Conservation (phyloP, 148 eudicot genomes). For the Linanthus parryae region DNA sequence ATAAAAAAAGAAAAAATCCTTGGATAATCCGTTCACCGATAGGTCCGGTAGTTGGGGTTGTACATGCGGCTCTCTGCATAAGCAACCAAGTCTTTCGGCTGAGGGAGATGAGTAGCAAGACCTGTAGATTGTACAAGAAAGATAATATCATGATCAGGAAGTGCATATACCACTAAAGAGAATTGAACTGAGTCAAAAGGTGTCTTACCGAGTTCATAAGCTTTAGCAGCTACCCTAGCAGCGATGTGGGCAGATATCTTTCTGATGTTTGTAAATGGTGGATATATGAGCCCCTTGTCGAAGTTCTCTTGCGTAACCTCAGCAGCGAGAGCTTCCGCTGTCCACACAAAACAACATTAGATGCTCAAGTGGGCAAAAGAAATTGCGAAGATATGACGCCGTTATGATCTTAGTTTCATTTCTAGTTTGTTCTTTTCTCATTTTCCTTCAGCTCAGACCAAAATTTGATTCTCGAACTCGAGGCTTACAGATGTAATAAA, state of each 20-base stretch:
- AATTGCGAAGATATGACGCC: no score
- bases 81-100: constrained; percentile 48
- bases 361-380: no score
- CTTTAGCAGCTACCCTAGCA: constrained; percentile 17
- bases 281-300: constrained; percentile 12
- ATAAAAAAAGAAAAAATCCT: not conserved
- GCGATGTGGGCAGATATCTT: constrained; percentile 17
- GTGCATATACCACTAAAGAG: no score
- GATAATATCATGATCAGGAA: not conserved
- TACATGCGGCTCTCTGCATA: constrained; percentile 80
- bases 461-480: no score
- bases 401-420: no score
- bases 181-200: not conserved
- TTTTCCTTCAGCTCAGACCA: no score
- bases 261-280: constrained; percentile 15
- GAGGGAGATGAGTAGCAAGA: constrained; percentile 69
- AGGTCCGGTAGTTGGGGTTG: constrained; percentile 54
- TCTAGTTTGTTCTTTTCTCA: no score
- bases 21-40: constrained; percentile 26
- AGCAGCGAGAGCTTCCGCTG: constrained; percentile 16
- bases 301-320: constrained; percentile 16
- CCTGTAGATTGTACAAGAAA: constrained; percentile 21
- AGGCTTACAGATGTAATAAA: no score
- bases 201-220: constrained; percentile 15
- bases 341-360: not conserved